Percentiles rank a stretch among this genome's conserved stretches.
phyloP scores from a whole-genome alignment of 768 basidiomycete species.

The Leucocoprinus sp. region DNA sequence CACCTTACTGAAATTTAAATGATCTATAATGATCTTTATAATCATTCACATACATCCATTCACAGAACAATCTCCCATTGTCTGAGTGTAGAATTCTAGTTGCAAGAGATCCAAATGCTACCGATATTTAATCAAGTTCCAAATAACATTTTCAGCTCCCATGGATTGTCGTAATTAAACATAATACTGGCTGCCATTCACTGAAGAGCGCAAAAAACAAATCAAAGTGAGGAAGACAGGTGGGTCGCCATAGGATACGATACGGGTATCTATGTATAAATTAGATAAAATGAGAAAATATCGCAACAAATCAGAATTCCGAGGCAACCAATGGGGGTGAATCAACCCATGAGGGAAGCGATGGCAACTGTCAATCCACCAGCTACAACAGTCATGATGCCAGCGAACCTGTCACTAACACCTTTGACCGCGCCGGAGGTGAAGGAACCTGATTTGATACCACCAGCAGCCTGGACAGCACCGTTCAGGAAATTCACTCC shows the following conservation, averaged over 20 bases:
- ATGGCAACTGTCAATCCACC: slow-evolving; percentile 13
- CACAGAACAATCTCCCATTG: too few species aligned
- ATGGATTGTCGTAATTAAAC: background rate
- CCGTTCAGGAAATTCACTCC: slow-evolving; percentile 62
- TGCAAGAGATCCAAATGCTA: too few species aligned
- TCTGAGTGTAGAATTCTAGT: too few species aligned
- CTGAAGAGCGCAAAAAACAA: background rate
- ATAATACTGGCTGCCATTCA: background rate
- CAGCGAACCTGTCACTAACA: slow-evolving; percentile 16
- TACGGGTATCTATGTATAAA: slow-evolving; percentile 11
- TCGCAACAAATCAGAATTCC: slow-evolving; percentile 1
- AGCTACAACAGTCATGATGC: slow-evolving; percentile 18
- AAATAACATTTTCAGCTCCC: background rate
- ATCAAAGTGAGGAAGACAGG: slow-evolving; percentile 3
- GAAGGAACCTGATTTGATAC: slow-evolving; percentile 23
- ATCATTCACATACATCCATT: too few species aligned
- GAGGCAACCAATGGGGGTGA: background rate
- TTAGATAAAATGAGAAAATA: slow-evolving; percentile 5
- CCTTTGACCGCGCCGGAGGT: slow-evolving; percentile 19
- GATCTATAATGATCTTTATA: too few species aligned
- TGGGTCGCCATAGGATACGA: slow-evolving; percentile 1
- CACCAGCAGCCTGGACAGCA: slow-evolving; percentile 62
- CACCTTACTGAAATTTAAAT: too few species aligned
- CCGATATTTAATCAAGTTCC: too few species aligned
- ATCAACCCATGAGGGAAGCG: slow-evolving; percentile 5